A percentile compares a stretch with the other conserved stretches of the same genome.
These are phyloP conservation scores for Acanthamoeba lugdunensis DNA, from an alignment of 208 protist species.

Conservation along the genomic window DNA sequence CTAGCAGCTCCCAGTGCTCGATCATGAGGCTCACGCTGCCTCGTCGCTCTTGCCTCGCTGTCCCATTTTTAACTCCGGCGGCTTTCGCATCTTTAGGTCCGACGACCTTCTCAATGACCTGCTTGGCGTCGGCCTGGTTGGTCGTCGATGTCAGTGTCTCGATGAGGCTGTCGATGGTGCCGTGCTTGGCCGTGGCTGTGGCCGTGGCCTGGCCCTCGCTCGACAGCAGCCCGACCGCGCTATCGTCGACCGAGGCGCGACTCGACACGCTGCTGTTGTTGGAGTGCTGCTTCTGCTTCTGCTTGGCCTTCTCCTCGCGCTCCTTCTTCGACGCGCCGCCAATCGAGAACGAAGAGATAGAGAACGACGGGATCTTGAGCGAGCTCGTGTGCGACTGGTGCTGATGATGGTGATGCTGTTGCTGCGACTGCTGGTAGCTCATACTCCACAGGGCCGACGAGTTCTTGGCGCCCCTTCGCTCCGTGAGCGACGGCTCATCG, in stretches of 20 bases:
- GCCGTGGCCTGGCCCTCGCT: neutral
- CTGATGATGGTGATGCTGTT: no score
- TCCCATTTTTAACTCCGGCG: neutral
- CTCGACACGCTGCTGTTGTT: neutral
- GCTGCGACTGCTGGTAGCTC: neutral
- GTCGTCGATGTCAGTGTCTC: neutral
- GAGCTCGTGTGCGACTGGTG: neutral
- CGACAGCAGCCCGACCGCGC: no score
- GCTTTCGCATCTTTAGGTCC: neutral
- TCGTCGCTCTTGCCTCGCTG: neutral
- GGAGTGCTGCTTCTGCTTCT: neutral
- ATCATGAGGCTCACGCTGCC: constrained; percentile 8
- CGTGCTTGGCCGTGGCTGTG: neutral
- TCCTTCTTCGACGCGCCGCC: constrained; percentile 14
- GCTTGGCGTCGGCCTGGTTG: neutral
- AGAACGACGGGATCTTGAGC: constrained; percentile 33
- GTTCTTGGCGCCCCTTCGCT: constrained; percentile 30
- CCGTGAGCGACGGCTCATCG: constrained; percentile 28
- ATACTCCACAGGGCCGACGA: constrained; percentile 33
- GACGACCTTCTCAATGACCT: neutral
- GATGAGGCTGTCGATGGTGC: constrained; percentile 34
- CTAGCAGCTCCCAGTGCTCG: neutral
- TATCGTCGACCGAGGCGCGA: neutral
- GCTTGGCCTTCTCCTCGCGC: neutral
- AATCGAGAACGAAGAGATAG: neutral